Conservation (phyloP, 1,284 basidiomycete genomes). For the Cutaneotrichosporon curvatum region DNA sequence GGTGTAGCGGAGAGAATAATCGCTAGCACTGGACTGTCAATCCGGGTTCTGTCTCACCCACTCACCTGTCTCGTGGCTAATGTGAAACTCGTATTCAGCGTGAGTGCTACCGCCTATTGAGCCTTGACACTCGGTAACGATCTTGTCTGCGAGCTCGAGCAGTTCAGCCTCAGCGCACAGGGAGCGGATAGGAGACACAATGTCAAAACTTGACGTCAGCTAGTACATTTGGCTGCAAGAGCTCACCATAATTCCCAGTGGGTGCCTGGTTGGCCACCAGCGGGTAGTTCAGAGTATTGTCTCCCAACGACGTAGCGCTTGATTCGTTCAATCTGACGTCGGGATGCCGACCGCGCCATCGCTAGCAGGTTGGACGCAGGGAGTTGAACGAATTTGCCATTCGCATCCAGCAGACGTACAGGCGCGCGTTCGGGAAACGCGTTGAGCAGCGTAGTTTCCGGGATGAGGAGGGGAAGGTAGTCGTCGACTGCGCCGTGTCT, state of each 20-base stretch:
- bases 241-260: slow-evolving; percentile 39
- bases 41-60: not conserved
- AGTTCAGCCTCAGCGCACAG: slow-evolving; percentile 44
- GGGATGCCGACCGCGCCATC: slow-evolving; percentile 77
- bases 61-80: slow-evolving; percentile 40
- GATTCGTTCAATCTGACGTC: slow-evolving; percentile 65
- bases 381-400: slow-evolving; percentile 71
- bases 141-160: slow-evolving; percentile 44
- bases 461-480: slow-evolving; percentile 74
- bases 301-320: slow-evolving; percentile 82
- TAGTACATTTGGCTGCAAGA: not conserved
- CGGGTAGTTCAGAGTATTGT: slow-evolving; percentile 50
- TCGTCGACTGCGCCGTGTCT: slow-evolving; percentile 79
- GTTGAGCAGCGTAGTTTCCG: slow-evolving; percentile 54
- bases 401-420: slow-evolving; percentile 69
- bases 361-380: slow-evolving; percentile 70
- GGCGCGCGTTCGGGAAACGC: slow-evolving; percentile 56
- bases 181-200: slow-evolving; percentile 42
- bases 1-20: slow-evolving; percentile 35
- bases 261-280: slow-evolving; percentile 41
- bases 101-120: slow-evolving; percentile 25
- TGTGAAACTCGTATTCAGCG: slow-evolving; percentile 44
- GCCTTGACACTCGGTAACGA: slow-evolving; percentile 38
- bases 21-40: slow-evolving; percentile 27
- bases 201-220: slow-evolving; percentile 39